Base-by-base conservation (phyloP, 805 yeast species). In the Hanseniaspora opuntiae region DNA sequence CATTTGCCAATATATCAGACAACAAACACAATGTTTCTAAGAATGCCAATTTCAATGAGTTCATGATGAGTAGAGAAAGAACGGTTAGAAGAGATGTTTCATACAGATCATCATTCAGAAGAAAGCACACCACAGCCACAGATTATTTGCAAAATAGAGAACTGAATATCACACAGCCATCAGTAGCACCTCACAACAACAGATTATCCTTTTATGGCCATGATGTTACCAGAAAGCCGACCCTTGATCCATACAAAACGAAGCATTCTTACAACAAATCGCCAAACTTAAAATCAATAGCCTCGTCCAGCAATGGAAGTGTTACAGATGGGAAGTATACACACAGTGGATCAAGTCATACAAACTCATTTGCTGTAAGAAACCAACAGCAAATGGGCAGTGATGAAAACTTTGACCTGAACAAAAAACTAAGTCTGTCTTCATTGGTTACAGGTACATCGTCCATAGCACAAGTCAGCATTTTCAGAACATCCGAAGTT, bases 1-100 rank as follows among this genome's bases (percentile, higher is more conserved):
- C 68, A 2, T 67, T 67, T 59, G 70, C 70, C 11, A 67, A 67
- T 44, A 67, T 67, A 28, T 66, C 70, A 17, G 70, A 67, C 42
- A 67, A 67, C 45, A 67, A 69, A 17, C 65, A 47, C 8, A 30
- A 17, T 19, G 37, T 14, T 5, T 24, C 17, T 9, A 30, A 17
- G 2, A 38, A 40, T 19, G 22, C 32, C 10, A 40, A 53, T 28
- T 47, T 47, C 3, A 40, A 53, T 41, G 44, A 46, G 24, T 53
- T 42, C 19, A 39, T 47, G 40, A 40, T 47, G 46, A 46, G 52
- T 28, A 35, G 47, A 41, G 45, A 47, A 47, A 46, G 52, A 47
- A 39, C 50, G 17, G 54, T 45, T 10, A 36, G 37, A 41, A 24
- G 47, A 22, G 53, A 49, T 35, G 45, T 28, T 49, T 49, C 53